These are phyloP conservation scores for Wickerhamomyces queroliae DNA, from an alignment of 805 yeast genomes.

Conservation along the genomic window DNA sequence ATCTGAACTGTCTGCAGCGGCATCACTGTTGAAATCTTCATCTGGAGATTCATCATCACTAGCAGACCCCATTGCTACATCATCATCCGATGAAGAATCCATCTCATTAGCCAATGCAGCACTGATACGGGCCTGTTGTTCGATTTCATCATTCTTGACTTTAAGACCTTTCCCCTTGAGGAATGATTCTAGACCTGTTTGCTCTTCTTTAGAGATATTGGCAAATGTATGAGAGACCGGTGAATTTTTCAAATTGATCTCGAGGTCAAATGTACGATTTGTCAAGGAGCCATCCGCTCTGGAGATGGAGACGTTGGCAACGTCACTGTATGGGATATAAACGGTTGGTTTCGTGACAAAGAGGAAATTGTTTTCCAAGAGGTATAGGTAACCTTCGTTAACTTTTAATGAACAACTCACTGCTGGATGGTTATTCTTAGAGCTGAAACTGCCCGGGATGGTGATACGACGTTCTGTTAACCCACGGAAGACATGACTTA, in stretches of 20 bases:
- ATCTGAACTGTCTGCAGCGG: slow-evolving; percentile 39
- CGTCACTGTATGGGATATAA: slow-evolving; percentile 81
- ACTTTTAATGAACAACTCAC: slow-evolving; percentile 92
- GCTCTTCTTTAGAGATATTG: slow-evolving; percentile 87
- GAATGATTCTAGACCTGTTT: slow-evolving; percentile 67
- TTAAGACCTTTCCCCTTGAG: slow-evolving; percentile 71
- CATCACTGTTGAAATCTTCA: slow-evolving; percentile 66
- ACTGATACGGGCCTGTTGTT: slow-evolving; percentile 76
- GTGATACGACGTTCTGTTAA: slow-evolving; percentile 81
- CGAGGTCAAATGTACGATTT: slow-evolving; percentile 90
- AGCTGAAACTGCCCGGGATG: slow-evolving; percentile 75
- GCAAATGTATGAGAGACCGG: slow-evolving; percentile 78
- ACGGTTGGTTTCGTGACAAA: slow-evolving; percentile 94
- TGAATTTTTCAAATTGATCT: slow-evolving; percentile 55
- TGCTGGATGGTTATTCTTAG: slow-evolving; percentile 77
- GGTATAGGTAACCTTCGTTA: slow-evolving; percentile 87
- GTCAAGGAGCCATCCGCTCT: slow-evolving; percentile 80
- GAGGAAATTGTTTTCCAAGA: slow-evolving; percentile 85
- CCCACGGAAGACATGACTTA: slow-evolving; percentile 85
- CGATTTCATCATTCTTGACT: slow-evolving; percentile 84
- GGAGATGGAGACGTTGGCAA: slow-evolving; percentile 71
- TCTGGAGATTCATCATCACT: slow-evolving; percentile 80
- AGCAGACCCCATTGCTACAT: slow-evolving; percentile 63
- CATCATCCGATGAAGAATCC: slow-evolving; percentile 38
- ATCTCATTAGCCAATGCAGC: slow-evolving; percentile 67